These are phyloP conservation scores for Cryptosporidium canis DNA, from an alignment of 169 alveolate genomes.

Conservation along the genomic window DNA sequence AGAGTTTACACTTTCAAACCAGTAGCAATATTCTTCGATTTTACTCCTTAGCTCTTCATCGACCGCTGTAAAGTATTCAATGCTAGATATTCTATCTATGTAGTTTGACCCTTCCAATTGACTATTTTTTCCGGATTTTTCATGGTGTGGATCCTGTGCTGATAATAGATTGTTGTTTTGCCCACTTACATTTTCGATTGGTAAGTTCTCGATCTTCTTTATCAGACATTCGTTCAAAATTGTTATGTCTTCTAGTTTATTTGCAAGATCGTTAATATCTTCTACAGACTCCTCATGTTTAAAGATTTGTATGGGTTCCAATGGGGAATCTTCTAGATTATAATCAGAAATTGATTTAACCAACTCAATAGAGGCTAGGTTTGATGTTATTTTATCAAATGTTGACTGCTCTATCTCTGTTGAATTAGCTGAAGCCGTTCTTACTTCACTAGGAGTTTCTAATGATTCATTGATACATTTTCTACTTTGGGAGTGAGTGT, in stretches of 20 bases:
- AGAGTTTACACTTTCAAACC: conserved; percentile 12
- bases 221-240: not conserved
- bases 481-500: no score
- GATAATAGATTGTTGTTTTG: not conserved
- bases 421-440: no score
- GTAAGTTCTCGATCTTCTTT: not conserved
- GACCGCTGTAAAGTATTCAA: conserved; percentile 45
- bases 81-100: not conserved
- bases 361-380: no score
- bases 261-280: not conserved
- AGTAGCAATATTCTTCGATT: conserved; percentile 20
- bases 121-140: not conserved
- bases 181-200: not conserved
- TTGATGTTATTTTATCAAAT: no score
- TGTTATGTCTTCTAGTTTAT: not conserved
- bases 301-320: not conserved
- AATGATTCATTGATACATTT: no score
- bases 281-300: not conserved
- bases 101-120: not conserved
- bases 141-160: not conserved
- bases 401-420: no score
- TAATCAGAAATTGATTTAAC: no score
- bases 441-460: no score
- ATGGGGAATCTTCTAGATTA: not conserved
- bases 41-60: conserved; percentile 14